Evolutionary conservation across 257 asterid genomes (phyloP), one percentile per base, ranked within the genome.

Genomic region (Coffea eugenioides): DNA sequence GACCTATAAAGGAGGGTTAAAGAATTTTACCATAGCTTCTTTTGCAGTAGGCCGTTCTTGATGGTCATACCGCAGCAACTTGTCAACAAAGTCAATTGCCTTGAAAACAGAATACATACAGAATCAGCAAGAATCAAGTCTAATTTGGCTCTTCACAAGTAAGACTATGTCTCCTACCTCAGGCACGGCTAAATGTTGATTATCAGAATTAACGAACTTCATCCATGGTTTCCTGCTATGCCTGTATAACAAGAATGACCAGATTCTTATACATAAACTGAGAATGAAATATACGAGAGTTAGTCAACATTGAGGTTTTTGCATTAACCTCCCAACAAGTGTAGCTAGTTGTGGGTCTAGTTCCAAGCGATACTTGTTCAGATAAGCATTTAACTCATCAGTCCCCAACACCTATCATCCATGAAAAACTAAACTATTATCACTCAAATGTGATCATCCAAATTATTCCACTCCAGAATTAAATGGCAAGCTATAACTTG

Each of bases 81-180:
- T 92, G 93, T 95, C 98, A 78, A 93, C 98, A 90, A 95, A 95
- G 80, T 95, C 98, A 72, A 95, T 87, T 66, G 98, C 98, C 98
- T 95, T 78, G 61, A 27, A 76, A 75, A 79, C 48, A 41, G 64
- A 31, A 57, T 39, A 45, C 59, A 74, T 43, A 16, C 34, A 18
- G 56, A 59, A 68, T 41, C 46, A 76, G 66, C 36, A 57, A 81
- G 66, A 80, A 70, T 59, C 12, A 41, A 73, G 75, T 46, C 74
- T 69, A 61, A 7, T 61, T 52, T 34, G 45, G 66, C 23, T 9
- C 18, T 43, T 18, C 73, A 62, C 66, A 15, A 65, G 57, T 54
- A 31, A 68, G 78, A 74, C 68, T 36, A 82, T n/a, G 67, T 73
- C 48, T 75, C 84, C 79, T 83, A 94, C 98, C 91, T 94, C 98